These are phyloP conservation scores for Fusarium stilboides DNA, from an alignment of 2,329 filamentous ascomycete species.

Conservation along the genomic window DNA sequence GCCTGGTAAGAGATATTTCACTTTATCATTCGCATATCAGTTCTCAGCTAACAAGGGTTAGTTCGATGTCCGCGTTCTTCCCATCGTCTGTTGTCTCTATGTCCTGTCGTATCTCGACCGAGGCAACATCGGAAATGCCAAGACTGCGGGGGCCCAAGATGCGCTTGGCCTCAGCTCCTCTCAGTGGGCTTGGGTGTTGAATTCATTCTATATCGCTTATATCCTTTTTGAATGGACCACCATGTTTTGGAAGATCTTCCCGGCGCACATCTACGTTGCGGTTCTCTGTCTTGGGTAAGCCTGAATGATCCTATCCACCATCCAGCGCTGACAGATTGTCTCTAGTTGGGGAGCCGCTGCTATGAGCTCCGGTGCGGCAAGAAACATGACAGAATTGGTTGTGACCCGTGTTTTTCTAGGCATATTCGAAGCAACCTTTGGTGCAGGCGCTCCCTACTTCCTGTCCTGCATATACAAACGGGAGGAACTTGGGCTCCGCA, in stretches of 20 bases:
- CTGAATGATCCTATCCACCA: too few species aligned
- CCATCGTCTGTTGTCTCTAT: conserved; percentile 42
- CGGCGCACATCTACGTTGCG: conserved; percentile 32
- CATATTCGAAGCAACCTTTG: conserved; percentile 40
- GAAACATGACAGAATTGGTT: conserved; percentile 23
- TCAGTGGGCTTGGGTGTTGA: conserved; percentile 44
- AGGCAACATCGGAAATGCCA: conserved; percentile 45
- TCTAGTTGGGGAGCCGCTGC: conserved; percentile 39
- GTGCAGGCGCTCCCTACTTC: conserved; percentile 40
- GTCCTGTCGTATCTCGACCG: conserved; percentile 42
- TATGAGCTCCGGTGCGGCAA: conserved; percentile 33
- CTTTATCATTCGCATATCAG: too few species aligned
- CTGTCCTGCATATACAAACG: conserved; percentile 32
- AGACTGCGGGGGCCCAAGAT: conserved; percentile 37
- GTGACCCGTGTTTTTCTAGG: conserved; percentile 22
- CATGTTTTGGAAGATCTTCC: conserved; percentile 42
- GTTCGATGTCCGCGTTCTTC: conserved; percentile 39
- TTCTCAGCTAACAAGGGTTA: background rate
- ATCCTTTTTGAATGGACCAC: conserved; percentile 43
- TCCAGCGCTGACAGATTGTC: too few species aligned
- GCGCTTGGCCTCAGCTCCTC: conserved; percentile 15
- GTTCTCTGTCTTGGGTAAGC: conserved; percentile 33
- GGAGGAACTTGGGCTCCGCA: conserved; percentile 23
- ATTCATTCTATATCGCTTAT: conserved; percentile 42
- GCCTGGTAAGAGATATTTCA: background rate